Evolutionary conservation across 129 eudicot genomes (phyloP), one percentile per base, ranked within the genome.

Genomic region (Artemisia tridentata): DNA sequence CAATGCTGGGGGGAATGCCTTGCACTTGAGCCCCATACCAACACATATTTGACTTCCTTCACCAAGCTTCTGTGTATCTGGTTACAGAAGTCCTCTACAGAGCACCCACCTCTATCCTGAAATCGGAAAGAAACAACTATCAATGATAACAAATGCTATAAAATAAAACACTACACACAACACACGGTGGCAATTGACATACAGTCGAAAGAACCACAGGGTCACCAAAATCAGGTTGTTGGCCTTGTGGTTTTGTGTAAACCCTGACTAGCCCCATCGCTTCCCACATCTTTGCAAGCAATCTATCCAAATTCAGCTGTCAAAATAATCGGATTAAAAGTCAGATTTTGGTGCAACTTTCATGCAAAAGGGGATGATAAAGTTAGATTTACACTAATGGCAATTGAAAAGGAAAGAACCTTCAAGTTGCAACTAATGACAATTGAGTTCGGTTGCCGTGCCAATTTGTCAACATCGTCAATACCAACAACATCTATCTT

Each of bases 101-200:
- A 82, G 80, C 99, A 90, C 71, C 99, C 99, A 65, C 99, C 99
- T 78, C 99, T 85, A 82, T 91, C 99, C 99, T 95, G 86, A 48
- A 80, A 70, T 68, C 29, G 51, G 15, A 55, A 68, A 69, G 13
- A 38, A n/a, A 38, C 7, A 29, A n/a, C 18, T 38, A 16, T 57
- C 53, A 45, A 65, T 13, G 43, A 65, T 3, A n/a, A 50, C 49
- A 8, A 27, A 46, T 48, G 43, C 59, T 19, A 11, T 45, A 8
- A 58, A 48, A 34, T 68, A 16, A 67, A 38, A 47, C 13, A 14
- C 11, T n/a, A 2, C 62, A 54, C 13, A 2, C 27, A 43, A 47
- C 23, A 47, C 23, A 25, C 8, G 50, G 53, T 27, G 3, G 41
- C 56, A 48, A 63, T 55, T 16, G 75, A 85, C 98, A 75, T 86